Base-by-base conservation (phyloP, 2,329 filamentous ascomycete genomes). In the Clarireedia monteithiana region DNA sequence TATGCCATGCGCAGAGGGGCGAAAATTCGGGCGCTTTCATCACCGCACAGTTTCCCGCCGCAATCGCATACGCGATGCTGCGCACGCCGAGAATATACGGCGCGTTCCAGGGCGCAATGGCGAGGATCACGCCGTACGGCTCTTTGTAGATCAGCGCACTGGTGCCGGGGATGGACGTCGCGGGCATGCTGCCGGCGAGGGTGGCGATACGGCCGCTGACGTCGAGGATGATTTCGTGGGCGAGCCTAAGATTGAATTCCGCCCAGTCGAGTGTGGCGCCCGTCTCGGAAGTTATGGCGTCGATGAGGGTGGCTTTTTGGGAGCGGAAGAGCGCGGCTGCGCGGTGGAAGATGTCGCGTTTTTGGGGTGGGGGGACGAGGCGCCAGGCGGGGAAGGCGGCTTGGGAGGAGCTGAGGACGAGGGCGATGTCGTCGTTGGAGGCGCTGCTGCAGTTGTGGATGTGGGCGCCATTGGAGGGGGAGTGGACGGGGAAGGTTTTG, bases 41-140 rank as follows among this genome's bases (percentile, higher is more conserved):
- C 12, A 92, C 77, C 17, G 81, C 79, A 0, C 88, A 89, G 70
- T 91, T 91, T n/a, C 88, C 88, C 0, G 81, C 82, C 2, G 90
- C 90, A 3, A 94, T 74, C 2, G 89, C 84, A 59, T 79, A 81
- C 9, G 78, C 71, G 23, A 88, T 78, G 4, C 77, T 69, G 45
- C 81, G 74, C 26, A 75, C 66, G 17, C 77, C 78, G 10, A 84
- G 73, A 57, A 82, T 77, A 59, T 78, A 76, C 1, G 80, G 75
- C 1, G 81, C 77, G 61, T 85, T 83, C 89, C 90, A 95, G 9
- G 90, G 88, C 2, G 86, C 88, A 69, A 95, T 90, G 2, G 82
- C 84, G 30, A 95, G 73, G 15, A 91, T 77, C 6, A 94, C 89
- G 1, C 90, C 90, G 63, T 82, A 90, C 0, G 90, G 89, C 70